These are phyloP conservation scores for Lachnellula arida DNA, from an alignment of 2,329 filamentous ascomycete genomes.

Conservation along the genomic window DNA sequence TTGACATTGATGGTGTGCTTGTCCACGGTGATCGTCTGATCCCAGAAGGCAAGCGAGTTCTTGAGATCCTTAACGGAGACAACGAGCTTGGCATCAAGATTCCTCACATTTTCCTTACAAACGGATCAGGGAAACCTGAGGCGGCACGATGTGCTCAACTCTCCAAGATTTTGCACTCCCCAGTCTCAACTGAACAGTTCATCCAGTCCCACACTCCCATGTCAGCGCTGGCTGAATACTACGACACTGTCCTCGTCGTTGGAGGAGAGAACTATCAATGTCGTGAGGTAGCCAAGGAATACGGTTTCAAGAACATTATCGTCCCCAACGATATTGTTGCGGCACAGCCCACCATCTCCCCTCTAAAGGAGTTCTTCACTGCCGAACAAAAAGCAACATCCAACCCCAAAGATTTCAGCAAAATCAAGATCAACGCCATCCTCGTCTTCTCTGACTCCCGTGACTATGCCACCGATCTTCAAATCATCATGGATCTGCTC, in stretches of 20 bases:
- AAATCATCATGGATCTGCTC: slow-evolving; percentile 71
- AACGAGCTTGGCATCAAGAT: slow-evolving; percentile 78
- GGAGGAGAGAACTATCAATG: slow-evolving; percentile 72
- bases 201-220: slow-evolving; percentile 75
- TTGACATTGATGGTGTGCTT: slow-evolving; percentile 72
- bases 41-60: slow-evolving; percentile 59
- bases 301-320: slow-evolving; percentile 69
- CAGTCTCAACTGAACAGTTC: slow-evolving; percentile 67
- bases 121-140: slow-evolving; percentile 70
- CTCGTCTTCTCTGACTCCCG: slow-evolving; percentile 70
- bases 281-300: slow-evolving; percentile 67
- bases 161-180: slow-evolving; percentile 58
- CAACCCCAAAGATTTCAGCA: slow-evolving; percentile 65
- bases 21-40: slow-evolving; percentile 69
- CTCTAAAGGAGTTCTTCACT: slow-evolving; percentile 61
- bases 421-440: slow-evolving; percentile 69
- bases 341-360: slow-evolving; percentile 63
- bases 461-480: slow-evolving; percentile 71
- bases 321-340: slow-evolving; percentile 71
- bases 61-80: slow-evolving; percentile 69
- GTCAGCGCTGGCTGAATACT: slow-evolving; percentile 71
- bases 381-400: slow-evolving; percentile 63
- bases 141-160: slow-evolving; percentile 60
- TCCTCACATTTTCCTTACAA: slow-evolving; percentile 69
- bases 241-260: slow-evolving; percentile 69